Percentiles rank a stretch among this genome's conserved stretches.
These are phyloP conservation scores for Rhizopus sp. DNA, from an alignment of 371 early-diverging fungal species.

Conservation along the genomic window DNA sequence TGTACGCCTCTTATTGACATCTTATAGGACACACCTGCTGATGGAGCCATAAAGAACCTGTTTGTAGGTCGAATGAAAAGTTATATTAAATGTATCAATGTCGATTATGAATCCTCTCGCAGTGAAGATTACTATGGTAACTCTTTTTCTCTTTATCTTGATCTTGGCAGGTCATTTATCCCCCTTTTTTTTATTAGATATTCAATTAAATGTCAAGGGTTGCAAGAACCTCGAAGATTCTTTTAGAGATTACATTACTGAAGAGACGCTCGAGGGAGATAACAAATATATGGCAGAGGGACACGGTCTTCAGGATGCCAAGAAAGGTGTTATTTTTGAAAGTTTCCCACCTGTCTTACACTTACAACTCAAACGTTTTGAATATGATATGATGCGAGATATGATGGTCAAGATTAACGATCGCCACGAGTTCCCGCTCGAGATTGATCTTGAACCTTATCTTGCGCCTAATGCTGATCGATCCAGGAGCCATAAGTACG, in stretches of 20 bases:
- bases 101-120: slow-evolving; percentile 89
- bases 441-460: slow-evolving; percentile 88
- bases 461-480: slow-evolving; percentile 70
- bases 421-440: slow-evolving; percentile 91
- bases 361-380: slow-evolving; percentile 96
- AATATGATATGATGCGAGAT: slow-evolving; percentile 92
- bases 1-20: not conserved
- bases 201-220: slow-evolving; percentile 95
- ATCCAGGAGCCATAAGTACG: slow-evolving; percentile 69
- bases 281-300: slow-evolving; percentile 97
- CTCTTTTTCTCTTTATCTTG: too few species aligned
- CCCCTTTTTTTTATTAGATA: slow-evolving; percentile 52
- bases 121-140: slow-evolving; percentile 62
- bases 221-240: slow-evolving; percentile 88
- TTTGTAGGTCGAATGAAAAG: slow-evolving; percentile 96
- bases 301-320: slow-evolving; percentile 94
- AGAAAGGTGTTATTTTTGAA: slow-evolving; percentile 94
- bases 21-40: slow-evolving; percentile 78
- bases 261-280: slow-evolving; percentile 93
- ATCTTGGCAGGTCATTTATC: not conserved
- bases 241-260: slow-evolving; percentile 84
- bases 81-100: slow-evolving; percentile 91
- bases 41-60: slow-evolving; percentile 85
- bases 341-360: slow-evolving; percentile 97
- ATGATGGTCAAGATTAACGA: slow-evolving; percentile 97